Base-by-base conservation (phyloP, 352 stramenopile genomes). In the Pythium myriotylum region DNA sequence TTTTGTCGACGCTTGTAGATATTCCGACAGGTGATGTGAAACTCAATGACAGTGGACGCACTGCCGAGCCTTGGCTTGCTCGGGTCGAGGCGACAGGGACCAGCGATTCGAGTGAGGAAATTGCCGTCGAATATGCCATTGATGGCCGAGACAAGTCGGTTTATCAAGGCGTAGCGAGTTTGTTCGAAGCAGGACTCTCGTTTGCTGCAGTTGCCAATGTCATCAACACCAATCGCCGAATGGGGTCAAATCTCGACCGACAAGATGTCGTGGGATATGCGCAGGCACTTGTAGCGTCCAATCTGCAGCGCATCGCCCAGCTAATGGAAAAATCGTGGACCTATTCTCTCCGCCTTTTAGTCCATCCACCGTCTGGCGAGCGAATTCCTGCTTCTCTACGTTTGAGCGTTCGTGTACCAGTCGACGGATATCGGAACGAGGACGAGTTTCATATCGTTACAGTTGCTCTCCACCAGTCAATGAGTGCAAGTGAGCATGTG, bases 381-480 rank as follows among this genome's bases (percentile, higher is more conserved):
- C 13, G 16, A 14, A n/a, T 8, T 4, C 19, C 45, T 7, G 33
- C 24, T 17, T 20, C 47, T 0, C 26, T 82, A 23, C 35, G 77
- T 4, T 41, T 82, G 37, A 49, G 59, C 13, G 49, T 79, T 32
- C 60, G 60, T 24, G 22, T 79, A 1, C 65, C 65, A 17, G 37
- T 43, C 13, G n/a, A 55, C 2, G 16, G 32, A 39, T 48, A 39
- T 43, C 54, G 26, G 17, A 19, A 67, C 33, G 64, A 74, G 19
- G 37, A 57, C 3, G 47, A 65, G 16, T 62, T 76, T 12, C 70
- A 81, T 37, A 29, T 81, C 0, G 16, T 74, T 24, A 67, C 63
- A 12, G 26, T 81, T 5, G 59, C 64, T 19, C 40, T 78, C n/a
- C 48, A 41, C 27, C 54, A 60, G 13, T 62, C 62, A 8, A 46